Conservation (phyloP, 305 asterid genomes). For the Rubia balearica region DNA sequence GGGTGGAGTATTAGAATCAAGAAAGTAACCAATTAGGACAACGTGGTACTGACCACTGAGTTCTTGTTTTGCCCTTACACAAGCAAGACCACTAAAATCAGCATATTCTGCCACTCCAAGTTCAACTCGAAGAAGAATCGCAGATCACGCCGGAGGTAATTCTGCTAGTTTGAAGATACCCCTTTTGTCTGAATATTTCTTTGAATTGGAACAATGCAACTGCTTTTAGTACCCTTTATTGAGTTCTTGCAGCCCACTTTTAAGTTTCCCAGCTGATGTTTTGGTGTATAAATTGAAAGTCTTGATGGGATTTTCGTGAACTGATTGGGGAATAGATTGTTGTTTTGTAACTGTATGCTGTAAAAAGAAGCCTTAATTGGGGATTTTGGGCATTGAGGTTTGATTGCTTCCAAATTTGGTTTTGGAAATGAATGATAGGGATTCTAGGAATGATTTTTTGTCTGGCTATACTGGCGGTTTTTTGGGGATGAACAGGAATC, state of each 20-base stretch:
- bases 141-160: slow-evolving; percentile 3
- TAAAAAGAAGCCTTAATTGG: slow-evolving; percentile 8
- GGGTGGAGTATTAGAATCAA: too few relatives aligned
- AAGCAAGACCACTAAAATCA: neutral
- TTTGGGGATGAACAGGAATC: slow-evolving; percentile 31
- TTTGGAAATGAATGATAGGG: slow-evolving; percentile 22
- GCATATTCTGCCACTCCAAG: neutral
- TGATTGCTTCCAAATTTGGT: neutral
- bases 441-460: slow-evolving; percentile 22
- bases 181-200: neutral
- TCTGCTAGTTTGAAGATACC: neutral
- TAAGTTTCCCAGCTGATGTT: neutral
- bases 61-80: neutral
- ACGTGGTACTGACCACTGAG: too few relatives aligned
- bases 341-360: slow-evolving; percentile 11
- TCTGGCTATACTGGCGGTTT: slow-evolving; percentile 26
- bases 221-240: neutral
- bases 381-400: slow-evolving; percentile 9
- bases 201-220: neutral
- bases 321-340: neutral
- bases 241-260: neutral
- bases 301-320: neutral
- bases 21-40: neutral
- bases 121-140: neutral
- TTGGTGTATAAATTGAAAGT: neutral